A percentile compares a stretch with the other conserved stretches of the same genome.
Conservation (phyloP, 1,284 basidiomycete species). For the Abortiporus biennis region DNA sequence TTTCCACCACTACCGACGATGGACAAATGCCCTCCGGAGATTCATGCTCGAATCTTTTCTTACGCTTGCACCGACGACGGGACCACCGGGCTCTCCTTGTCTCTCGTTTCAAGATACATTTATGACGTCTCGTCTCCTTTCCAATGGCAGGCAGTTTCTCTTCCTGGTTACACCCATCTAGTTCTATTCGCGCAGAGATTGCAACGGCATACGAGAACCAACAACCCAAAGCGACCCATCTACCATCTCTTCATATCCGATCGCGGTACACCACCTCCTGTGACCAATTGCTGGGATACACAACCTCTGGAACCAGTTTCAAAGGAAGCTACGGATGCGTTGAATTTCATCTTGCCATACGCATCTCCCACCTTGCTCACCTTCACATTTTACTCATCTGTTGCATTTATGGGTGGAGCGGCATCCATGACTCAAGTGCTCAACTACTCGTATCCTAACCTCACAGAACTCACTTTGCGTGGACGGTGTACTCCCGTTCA, state of each 20-base stretch:
- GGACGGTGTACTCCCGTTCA: slow-evolving; percentile 17
- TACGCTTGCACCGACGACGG: slow-evolving; percentile 20
- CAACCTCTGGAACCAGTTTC: slow-evolving; percentile 8
- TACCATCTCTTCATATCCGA: slow-evolving; percentile 22
- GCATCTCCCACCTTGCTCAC: slow-evolving; percentile 21
- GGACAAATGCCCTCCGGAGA: slow-evolving; percentile 20
- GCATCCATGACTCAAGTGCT: slow-evolving; percentile 15
- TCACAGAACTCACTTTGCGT: slow-evolving; percentile 23
- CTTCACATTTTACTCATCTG: slow-evolving; percentile 20
- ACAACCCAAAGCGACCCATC: slow-evolving; percentile 11
- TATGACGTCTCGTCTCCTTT: slow-evolving; percentile 18
- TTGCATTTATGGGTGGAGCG: slow-evolving; percentile 16
- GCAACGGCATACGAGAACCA: slow-evolving; percentile 1
- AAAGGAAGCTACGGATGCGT: neutral
- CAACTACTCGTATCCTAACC: slow-evolving; percentile 13
- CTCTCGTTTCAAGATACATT: slow-evolving; percentile 21
- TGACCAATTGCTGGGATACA: slow-evolving; percentile 7
- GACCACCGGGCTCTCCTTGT: slow-evolving; percentile 15
- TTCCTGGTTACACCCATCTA: slow-evolving; percentile 14
- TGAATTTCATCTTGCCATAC: slow-evolving; percentile 17
- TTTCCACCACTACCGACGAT: slow-evolving; percentile 12
- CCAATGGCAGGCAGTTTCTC: slow-evolving; percentile 20
- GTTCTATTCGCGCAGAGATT: slow-evolving; percentile 11
- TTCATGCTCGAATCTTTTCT: slow-evolving; percentile 19
- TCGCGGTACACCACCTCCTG: slow-evolving; percentile 2